These are phyloP conservation scores for Mytilinidion resinicola DNA, from an alignment of 495 filamentous ascomycete species.

Conservation along the genomic window DNA sequence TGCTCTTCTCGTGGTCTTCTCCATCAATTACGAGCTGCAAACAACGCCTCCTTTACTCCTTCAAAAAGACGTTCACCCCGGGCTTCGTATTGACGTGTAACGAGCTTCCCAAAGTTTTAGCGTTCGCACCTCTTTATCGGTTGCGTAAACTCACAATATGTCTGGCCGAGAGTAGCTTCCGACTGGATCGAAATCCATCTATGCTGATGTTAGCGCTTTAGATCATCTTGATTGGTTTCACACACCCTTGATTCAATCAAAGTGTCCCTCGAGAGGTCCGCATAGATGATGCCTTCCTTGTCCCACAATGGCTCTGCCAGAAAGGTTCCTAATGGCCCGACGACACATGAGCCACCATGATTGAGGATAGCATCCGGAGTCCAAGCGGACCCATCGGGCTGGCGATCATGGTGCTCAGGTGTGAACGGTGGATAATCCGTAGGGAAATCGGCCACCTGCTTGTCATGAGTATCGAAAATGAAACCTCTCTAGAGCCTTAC, in stretches of 20 bases:
- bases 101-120: slow-evolving; percentile 19
- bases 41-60: slow-evolving; percentile 20
- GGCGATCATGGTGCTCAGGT: slow-evolving; percentile 34
- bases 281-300: slow-evolving; percentile 38
- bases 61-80: slow-evolving; percentile 34
- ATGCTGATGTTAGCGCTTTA: background rate
- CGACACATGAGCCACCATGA: slow-evolving; percentile 38
- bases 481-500: background rate
- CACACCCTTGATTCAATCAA: slow-evolving; percentile 39
- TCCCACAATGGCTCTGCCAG: slow-evolving; percentile 40
- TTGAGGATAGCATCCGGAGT: slow-evolving; percentile 36
- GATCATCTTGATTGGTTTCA: background rate
- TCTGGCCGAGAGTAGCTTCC: slow-evolving; percentile 41
- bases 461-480: background rate
- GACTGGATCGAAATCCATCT: slow-evolving; percentile 43
- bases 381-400: slow-evolving; percentile 38
- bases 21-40: background rate
- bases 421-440: slow-evolving; percentile 41
- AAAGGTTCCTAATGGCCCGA: slow-evolving; percentile 37
- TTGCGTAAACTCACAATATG: slow-evolving; percentile 36
- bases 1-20: too few species aligned
- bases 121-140: slow-evolving; percentile 5
- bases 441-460: slow-evolving; percentile 39
- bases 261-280: slow-evolving; percentile 33
- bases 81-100: slow-evolving; percentile 38